These are phyloP conservation scores for Fusarium papillatum DNA, from an alignment of 2,329 filamentous ascomycete species.

Conservation along the genomic window DNA sequence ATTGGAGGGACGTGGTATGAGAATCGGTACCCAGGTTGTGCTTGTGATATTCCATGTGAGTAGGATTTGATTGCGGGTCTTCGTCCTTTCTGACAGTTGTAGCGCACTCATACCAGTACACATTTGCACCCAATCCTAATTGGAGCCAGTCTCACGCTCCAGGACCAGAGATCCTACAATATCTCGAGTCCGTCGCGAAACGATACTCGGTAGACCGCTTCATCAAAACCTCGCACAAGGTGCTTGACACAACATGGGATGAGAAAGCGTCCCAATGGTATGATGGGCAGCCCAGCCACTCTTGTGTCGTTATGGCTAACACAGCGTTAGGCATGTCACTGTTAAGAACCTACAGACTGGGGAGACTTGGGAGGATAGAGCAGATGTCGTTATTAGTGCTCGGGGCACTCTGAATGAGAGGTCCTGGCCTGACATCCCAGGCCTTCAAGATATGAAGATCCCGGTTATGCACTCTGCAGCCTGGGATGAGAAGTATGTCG, in stretches of 20 bases:
- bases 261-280: neutral
- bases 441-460: slow-evolving; percentile 11
- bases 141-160: neutral
- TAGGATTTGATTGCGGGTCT: neutral
- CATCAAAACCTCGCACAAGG: neutral
- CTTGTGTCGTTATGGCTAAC: neutral
- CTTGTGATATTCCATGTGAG: slow-evolving; percentile 7
- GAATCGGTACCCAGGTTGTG: neutral
- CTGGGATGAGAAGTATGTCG: neutral
- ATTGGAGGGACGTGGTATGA: slow-evolving; percentile 14
- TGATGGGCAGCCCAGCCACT: neutral
- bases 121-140: neutral
- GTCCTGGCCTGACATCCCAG: slow-evolving; percentile 17
- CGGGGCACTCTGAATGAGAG: slow-evolving; percentile 13
- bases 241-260: neutral
- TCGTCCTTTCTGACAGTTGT: neutral
- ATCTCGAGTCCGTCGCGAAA: neutral
- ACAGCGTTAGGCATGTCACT: neutral
- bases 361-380: neutral
- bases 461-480: slow-evolving; percentile 19
- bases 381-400: slow-evolving; percentile 15
- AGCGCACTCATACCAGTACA: slow-evolving; percentile 4
- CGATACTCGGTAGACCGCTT: neutral
- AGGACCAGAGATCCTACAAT: neutral
- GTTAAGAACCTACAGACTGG: neutral